Evolutionary conservation across 495 filamentous ascomycete species (phyloP), one percentile per base, ranked within the genome.

Genomic region (Massariosphaeria phaeospora): DNA sequence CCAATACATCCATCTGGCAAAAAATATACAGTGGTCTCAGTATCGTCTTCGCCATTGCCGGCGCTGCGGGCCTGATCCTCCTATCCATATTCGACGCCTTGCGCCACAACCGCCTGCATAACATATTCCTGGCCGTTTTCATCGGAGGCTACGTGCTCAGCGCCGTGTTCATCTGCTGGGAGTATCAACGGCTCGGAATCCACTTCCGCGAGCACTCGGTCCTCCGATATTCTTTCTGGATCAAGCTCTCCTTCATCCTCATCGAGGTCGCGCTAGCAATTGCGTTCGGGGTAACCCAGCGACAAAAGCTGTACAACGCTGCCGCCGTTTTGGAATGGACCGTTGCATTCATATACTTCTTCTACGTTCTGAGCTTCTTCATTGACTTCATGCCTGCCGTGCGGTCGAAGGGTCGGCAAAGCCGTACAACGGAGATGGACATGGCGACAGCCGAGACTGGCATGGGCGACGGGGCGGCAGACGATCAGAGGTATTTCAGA

Each of bases 261-360:
- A 60, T 94, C 48, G 90, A 94, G 66, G 66, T 95, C 30, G 73
- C 70, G 1, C 79, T 97, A 0, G 86, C 86, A 1, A 80, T 89
- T 66, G 70, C 57, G 2, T 81, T 81, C 56, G 79, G 71, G 18
- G 68, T 71, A 1, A 62, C 52, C 11, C 51, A 67, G 34, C 65
- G 68, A 36, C 52, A 57, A 18, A 49, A 63, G 2, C 39, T 62
- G 0, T 65, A 64, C 48, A 76, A 80, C 64, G 61, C 52, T 11
- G 74, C 70, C 7, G 79, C 76, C 3, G 55, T 78, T 23, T 57
- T 81, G 18, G 85, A 88, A 69, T 96, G 91, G 91, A 71, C 84
- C 46, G 84, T 98, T 55, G 84, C 90, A 20, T 83, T 97, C 61
- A 75, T 96, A 56, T 98, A 95, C 72, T 90, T 84, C 9, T 85